A percentile compares a stretch with the other conserved stretches of the same genome.
phyloP scores from a whole-genome alignment of 345 rosid genomes.

The Theobroma cacao region DNA sequence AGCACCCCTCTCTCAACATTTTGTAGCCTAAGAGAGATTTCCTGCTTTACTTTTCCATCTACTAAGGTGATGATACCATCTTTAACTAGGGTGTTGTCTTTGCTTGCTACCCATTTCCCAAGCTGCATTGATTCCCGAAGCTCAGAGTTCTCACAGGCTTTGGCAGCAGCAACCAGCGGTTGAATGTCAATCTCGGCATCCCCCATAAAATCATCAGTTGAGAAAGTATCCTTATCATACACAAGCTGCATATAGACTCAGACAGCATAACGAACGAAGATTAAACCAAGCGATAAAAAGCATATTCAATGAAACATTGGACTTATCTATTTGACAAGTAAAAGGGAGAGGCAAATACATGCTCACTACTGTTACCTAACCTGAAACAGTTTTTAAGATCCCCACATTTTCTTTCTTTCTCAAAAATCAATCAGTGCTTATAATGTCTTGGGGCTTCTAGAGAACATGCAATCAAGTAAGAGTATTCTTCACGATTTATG shows the following conservation, averaged over 20 bases:
- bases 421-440: background rate
- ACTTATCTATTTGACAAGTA: background rate
- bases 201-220: constrained; percentile 93
- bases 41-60: constrained; percentile 87
- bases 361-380: background rate
- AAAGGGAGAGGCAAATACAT: background rate
- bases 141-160: constrained; percentile 60
- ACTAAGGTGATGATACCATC: constrained; percentile 64
- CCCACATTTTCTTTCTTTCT: background rate
- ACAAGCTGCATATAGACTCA: constrained; percentile 70
- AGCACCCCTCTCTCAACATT: constrained; percentile 87
- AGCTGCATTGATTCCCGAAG: constrained; percentile 60
- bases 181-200: constrained; percentile 98
- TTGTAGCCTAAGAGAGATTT: constrained; percentile 70
- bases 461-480: background rate
- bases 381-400: background rate
- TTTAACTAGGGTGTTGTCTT: constrained; percentile 64
- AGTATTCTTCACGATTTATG: background rate
- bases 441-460: background rate
- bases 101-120: constrained; percentile 73
- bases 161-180: constrained; percentile 79
- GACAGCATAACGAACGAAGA: too few species aligned
- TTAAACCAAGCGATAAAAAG: background rate
- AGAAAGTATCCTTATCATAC: constrained; percentile 86
- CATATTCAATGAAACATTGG: background rate